Base-by-base conservation (phyloP, 176 grass and related monocot species). In the Carex littledalei region DNA sequence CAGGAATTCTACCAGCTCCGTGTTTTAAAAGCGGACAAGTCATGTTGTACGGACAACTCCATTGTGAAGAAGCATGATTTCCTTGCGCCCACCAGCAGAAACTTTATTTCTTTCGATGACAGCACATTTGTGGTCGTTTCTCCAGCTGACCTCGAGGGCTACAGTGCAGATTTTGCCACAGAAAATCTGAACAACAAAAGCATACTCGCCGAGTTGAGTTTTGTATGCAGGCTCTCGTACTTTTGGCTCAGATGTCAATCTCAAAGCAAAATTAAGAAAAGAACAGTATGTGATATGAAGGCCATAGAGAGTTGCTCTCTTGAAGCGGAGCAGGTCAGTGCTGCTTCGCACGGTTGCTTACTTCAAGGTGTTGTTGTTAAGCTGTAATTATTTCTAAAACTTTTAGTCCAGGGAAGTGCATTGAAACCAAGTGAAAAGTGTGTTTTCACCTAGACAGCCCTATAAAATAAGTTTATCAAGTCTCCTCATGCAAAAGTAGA, bases 111-210 rank as follows among this genome's bases (percentile, higher is more conserved):
- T 63, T 90, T 99, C 8, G 90, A 99, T 32, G 93, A 99, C 24
- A 87, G 76, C 80, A 85, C 96, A 53, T 99, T 91, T 8, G 89
- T 90, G 43, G 83, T 98, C 83, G 88, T 98, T 66, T 94, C 93
- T 50, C 68, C 90, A 87, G 91, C 96, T 60, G 96, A 98, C 81
- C 80, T 95, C 0, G 90, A 98, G 63, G 96, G 91, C 70, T 98
- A 98, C 58, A 81, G 84, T 45, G 76, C 53, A 1, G 80, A 89
- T 65, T 7, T 64, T 1, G 57, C 88, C 81, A 63, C 80, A 20
- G 54, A 78, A 54, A 87, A 82, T 12, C 17, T 88, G 72, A 89
- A 88, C n/a, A 97, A 86, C 58, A 89, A 85, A 15, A 91, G 79
- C 73, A 59, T 84, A 26, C 31, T 94, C 45, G 92, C 89, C 79